A percentile compares a stretch with the other conserved stretches of the same genome.
These are phyloP conservation scores for Phyllosticta paracitricarpa DNA, from an alignment of 2,329 filamentous ascomycete species.

Conservation along the genomic window DNA sequence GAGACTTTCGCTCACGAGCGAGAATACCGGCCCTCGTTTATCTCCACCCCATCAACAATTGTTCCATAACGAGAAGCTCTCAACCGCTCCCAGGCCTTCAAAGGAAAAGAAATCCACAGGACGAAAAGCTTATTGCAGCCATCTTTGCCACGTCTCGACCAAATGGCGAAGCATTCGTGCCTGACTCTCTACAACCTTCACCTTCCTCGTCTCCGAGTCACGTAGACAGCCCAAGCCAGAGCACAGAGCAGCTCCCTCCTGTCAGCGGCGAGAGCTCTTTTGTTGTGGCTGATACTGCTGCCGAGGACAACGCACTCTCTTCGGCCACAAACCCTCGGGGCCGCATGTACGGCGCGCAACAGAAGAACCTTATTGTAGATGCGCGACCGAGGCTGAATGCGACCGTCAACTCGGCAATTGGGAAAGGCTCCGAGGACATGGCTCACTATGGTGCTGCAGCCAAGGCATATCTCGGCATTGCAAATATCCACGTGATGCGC, in stretches of 20 bases:
- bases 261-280: conserved; percentile 25
- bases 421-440: conserved; percentile 94
- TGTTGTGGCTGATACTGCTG: conserved; percentile 18
- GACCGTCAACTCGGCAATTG: conserved; percentile 84
- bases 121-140: conserved; percentile 84
- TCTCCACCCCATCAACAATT: conserved; percentile 93
- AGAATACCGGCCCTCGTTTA: conserved; percentile 87
- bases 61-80: conserved; percentile 88
- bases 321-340: conserved; percentile 46
- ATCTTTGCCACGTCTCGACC: conserved; percentile 66
- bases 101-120: conserved; percentile 84
- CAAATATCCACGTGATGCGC: conserved; percentile 98
- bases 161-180: conserved; percentile 6
- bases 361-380: conserved; percentile 91
- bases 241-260: conserved; percentile 23
- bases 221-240: conserved; percentile 23
- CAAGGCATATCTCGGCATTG: conserved; percentile 89
- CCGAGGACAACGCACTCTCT: conserved; percentile 49
- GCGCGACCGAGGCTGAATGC: conserved; percentile 91
- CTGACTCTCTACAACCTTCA: conserved; percentile 3
- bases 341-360: conserved; percentile 75
- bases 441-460: conserved; percentile 88
- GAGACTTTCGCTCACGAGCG: conserved; percentile 75
- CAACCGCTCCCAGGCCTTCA: conserved; percentile 82
- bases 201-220: conserved; percentile 16